phyloP scores from a whole-genome alignment of 106 monocot genomes.

The Dioscorea zingiberensis region DNA sequence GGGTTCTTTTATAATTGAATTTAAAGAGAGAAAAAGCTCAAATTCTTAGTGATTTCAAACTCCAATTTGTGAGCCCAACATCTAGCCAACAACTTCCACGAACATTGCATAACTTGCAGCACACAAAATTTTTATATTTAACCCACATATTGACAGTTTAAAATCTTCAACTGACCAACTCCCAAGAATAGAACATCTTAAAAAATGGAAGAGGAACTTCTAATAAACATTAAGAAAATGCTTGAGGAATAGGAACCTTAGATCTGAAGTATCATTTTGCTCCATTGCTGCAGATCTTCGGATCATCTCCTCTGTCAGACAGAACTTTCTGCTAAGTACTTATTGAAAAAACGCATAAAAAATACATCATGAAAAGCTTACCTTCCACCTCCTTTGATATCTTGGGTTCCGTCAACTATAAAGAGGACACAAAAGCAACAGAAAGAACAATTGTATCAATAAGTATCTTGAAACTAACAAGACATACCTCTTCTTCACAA shows the following conservation, averaged over 20 bases:
- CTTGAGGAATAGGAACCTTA: slow-evolving; percentile 31
- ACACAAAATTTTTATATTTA: too few species aligned
- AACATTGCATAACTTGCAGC: too few species aligned
- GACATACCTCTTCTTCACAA: background rate
- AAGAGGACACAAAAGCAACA: background rate
- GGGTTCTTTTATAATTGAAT: too few species aligned
- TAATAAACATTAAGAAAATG: background rate
- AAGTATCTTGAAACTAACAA: background rate
- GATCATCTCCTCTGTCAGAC: slow-evolving; percentile 59
- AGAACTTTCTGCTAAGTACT: slow-evolving; percentile 6
- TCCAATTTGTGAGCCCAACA: too few species aligned
- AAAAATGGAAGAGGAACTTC: background rate
- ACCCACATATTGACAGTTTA: too few species aligned
- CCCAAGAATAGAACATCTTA: background rate
- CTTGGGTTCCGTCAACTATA: slow-evolving; percentile 67
- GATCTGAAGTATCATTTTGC: slow-evolving; percentile 56
- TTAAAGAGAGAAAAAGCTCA: too few species aligned
- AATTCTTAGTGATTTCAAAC: too few species aligned
- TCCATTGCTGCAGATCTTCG: slow-evolving; percentile 64
- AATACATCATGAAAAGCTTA: slow-evolving; percentile 16
- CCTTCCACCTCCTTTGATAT: slow-evolving; percentile 82
- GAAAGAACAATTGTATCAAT: background rate
- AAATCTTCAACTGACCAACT: too few species aligned
- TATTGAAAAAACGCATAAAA: background rate
- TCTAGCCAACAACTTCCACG: too few species aligned